A percentile compares a stretch with the other conserved stretches of the same genome.
Conservation (phyloP, 176 grass and related monocot genomes). For the Hsuehochloa calcarea region DNA sequence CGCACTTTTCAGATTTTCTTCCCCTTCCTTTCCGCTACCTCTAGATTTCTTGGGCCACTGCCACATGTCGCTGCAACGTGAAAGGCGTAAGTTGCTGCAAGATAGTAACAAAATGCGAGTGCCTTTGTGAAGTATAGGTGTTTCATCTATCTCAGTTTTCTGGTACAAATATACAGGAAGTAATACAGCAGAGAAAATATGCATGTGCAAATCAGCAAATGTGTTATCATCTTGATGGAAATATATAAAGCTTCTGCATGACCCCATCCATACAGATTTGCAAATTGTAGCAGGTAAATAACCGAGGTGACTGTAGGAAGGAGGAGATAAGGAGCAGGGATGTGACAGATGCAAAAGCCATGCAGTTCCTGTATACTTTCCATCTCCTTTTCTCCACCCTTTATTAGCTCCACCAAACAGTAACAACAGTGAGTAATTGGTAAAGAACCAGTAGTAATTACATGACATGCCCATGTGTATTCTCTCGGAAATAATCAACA, state of each 20-base stretch:
- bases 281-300: too few relatives aligned
- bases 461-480: background rate
- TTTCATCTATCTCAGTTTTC: background rate
- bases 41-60: background rate
- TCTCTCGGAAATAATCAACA: background rate
- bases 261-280: too few relatives aligned
- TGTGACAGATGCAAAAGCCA: conserved; percentile 14
- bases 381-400: background rate
- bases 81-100: background rate
- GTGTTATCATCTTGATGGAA: background rate
- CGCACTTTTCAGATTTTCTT: background rate
- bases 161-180: background rate
- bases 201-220: background rate
- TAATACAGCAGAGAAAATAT: background rate
- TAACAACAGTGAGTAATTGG: background rate
- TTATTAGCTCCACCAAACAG: background rate
- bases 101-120: background rate
- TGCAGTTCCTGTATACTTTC: background rate
- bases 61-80: background rate
- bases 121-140: background rate
- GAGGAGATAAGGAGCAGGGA: conserved; percentile 21
- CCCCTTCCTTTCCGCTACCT: background rate
- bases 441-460: background rate
- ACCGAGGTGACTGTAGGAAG: background rate
- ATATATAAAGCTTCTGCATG: background rate